Percentiles rank a stretch among this genome's conserved stretches.
phyloP scores from a whole-genome alignment of 148 eudicot genomes.

The Chenopodium suecicum region DNA sequence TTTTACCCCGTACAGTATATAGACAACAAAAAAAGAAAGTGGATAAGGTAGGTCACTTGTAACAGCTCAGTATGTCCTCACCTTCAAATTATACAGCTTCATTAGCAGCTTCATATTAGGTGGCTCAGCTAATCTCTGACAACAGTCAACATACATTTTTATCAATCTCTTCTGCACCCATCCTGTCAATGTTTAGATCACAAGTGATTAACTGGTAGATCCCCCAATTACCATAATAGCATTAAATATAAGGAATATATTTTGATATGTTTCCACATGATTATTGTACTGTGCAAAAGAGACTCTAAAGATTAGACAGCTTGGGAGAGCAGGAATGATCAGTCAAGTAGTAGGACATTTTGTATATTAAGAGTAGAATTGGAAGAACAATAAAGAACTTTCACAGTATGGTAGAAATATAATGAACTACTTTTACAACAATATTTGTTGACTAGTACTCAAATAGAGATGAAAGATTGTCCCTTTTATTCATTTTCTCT shows the following conservation, averaged over 20 bases:
- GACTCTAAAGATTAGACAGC: too few species aligned
- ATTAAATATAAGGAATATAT: not conserved
- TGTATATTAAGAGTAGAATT: not conserved
- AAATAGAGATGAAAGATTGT: not conserved
- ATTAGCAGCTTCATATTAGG: conserved; percentile 76
- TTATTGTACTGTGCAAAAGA: not conserved
- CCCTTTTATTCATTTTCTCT: too few species aligned
- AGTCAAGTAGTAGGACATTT: not conserved
- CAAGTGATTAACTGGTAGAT: not conserved
- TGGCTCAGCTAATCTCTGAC: conserved; percentile 57
- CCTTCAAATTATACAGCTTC: conserved; percentile 78
- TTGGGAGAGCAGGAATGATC: not conserved
- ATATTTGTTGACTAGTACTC: not conserved
- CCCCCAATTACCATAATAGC: not conserved
- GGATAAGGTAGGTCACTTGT: not conserved
- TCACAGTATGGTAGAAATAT: not conserved
- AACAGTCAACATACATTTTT: conserved; percentile 73
- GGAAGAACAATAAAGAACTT: not conserved
- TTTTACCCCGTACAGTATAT: not conserved
- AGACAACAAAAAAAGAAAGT: not conserved
- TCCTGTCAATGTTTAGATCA: conserved; percentile 38
- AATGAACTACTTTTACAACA: not conserved
- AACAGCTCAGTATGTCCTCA: conserved; percentile 19
- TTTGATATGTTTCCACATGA: not conserved
- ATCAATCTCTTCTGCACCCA: conserved; percentile 86